Evolutionary conservation across 768 basidiomycete species (phyloP), one percentile per base, ranked within the genome.

Genomic region (Tricholoma saponaceum): DNA sequence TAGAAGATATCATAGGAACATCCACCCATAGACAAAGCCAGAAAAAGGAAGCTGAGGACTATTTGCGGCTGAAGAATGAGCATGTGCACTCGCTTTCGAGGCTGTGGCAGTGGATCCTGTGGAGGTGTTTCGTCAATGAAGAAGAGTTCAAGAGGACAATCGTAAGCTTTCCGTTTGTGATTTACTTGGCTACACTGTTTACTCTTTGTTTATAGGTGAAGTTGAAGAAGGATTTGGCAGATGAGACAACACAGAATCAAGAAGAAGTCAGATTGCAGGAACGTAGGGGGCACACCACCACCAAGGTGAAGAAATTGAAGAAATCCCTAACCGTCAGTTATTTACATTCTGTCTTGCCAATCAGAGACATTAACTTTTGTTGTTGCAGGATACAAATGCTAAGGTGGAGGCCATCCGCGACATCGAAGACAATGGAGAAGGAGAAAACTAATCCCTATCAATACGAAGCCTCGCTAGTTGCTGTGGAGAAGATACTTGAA

Each of bases 1-100:
- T 98, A 2, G 95, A 99, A 70, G 97, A 99, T 64, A 98, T 99
- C 71, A 95, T 98, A 46, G 97, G 97, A 14, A 98, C 96, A 0
- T 87, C 94, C 0, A 79, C 89, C 91, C 2, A 97, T 98, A 54
- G 92, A 97, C 23, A 80, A 87, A 49, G 86, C 93, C 83, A 91
- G 77, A 94, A 96, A 75, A 86, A 81, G 58, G 95, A 97, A 66
- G 95, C 95, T 0, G 88, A 97, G 63, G 85, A 90, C 58, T 98
- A 84, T 69, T 75, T 96, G 28, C 80, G 87, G 56, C 72, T 95
- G 63, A 86, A 87, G 69, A 97, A 98, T 66, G 87, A 92, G 54
- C 82, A 87, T 52, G 83, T 86, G 5, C 73, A 81, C 51, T 89
- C 92, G 8, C 80, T 84, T 61, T 92, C 88, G 12, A 72, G 86